Base-by-base conservation (phyloP, 2,329 filamentous ascomycete species). In the Ambrosiella beaveri region DNA sequence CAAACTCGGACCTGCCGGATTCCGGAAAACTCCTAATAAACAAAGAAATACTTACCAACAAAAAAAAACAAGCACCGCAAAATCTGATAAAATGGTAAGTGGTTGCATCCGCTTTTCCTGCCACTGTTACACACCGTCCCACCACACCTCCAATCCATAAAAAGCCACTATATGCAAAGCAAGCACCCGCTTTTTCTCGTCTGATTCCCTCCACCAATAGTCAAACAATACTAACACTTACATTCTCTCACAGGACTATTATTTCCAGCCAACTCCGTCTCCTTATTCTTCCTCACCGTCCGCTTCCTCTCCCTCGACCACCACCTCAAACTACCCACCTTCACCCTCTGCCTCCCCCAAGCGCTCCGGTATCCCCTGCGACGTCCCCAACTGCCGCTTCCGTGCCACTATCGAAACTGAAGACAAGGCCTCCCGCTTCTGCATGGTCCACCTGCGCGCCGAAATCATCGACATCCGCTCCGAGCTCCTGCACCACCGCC, bases 321-420 rank as follows among this genome's bases (percentile, higher is more conserved):
- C 39, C 7, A 7, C 38, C 53, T 40, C 35, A 12, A 52, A 49
- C 36, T 39, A 54, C 27, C 3, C 13, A 27, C 36, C 15, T 13
- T 19, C 52, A 5, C 37, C 52, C 8, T 44, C 19, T 15, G 37
- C 51, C 51, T 39, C 51, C 2, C n/a, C 37, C n/a, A 13, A 27
- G 12, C 35, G 12, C 5, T 39, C 51, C 12, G 12, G 12, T 2
- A 54, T 41, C 38, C 27, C 52, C 8, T 59, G 58, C 17, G 39
- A 39, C n/a, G 19, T 44, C 35, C 11, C 53, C n/a, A 17, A 15
- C 8, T 59, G 58, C 36, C 54, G 53, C 3, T 59, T 52, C 15
- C 58, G 58, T n/a, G 58, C 58, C 9, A 59, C 54, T 2, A 56
- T 59, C 15, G 47, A 56, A 45, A 59, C 58, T 13, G 57, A 58